Evolutionary conservation across 1,284 basidiomycete species (phyloP), one percentile per base, ranked within the genome.

Genomic region (Baeospora myosura): DNA sequence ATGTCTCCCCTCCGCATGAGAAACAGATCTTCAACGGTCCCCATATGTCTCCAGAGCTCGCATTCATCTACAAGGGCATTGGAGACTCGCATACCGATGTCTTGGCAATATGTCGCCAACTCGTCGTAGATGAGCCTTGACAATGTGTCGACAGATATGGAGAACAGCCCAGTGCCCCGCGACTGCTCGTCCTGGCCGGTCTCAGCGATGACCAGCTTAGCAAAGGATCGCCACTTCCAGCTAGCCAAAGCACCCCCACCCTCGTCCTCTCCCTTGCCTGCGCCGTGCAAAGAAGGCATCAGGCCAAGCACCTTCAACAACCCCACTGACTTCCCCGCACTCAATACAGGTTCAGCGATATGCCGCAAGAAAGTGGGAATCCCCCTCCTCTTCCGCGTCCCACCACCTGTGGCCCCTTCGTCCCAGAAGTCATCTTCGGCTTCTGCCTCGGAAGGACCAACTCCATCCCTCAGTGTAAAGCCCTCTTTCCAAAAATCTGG

Each of bases 401-500:
- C 51, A n/a, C n/a, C n/a, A n/a, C n/a, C n/a, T n/a, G n/a, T n/a
- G n/a, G n/a, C n/a, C n/a, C n/a, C n/a, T n/a, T n/a, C n/a, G n/a
- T n/a, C n/a, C n/a, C n/a, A n/a, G n/a, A n/a, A n/a, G n/a, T n/a
- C n/a, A n/a, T n/a, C n/a, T n/a, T n/a, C n/a, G n/a, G n/a, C n/a
- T n/a, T n/a, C n/a, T n/a, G 50, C 52, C 20, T 61, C 49, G 45
- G 60, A 62, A 10, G 49, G 49, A 14, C 50, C 38, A 38, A 41
- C 41, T 3, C 52, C 63, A 20, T 69, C 68, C 21, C 77, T 63
- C 40, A 87, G 58, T 1, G 68, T 64, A 57, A 82, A 90, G 0
- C 82, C 85, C 25, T 82, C 77, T 26, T 72, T 66, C 88, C 89
- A 92, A 54, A 90, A 90, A 47, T 90, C 86, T 4, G 75, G 83